Evolutionary conservation across 768 basidiomycete genomes (phyloP).

Genomic region (Baorangia bicolor): DNA sequence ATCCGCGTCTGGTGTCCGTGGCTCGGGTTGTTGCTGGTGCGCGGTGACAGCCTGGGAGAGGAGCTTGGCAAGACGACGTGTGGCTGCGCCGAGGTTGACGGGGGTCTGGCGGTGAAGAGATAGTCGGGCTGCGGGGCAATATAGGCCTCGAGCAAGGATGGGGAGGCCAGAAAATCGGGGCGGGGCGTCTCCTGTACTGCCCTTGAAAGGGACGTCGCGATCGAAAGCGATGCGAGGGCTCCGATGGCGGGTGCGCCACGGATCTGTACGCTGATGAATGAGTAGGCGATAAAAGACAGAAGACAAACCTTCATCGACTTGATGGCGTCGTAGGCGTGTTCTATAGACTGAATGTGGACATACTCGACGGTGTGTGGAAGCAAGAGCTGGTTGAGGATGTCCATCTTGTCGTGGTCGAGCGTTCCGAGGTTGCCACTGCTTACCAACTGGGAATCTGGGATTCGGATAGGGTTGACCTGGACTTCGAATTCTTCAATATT

Average conservation of each 20-base stretch:
- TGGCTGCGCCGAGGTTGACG: constrained; percentile 90
- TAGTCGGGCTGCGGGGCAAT: constrained; percentile 62
- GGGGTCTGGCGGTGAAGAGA: constrained; percentile 87
- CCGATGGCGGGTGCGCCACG: constrained; percentile 96
- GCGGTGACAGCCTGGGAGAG: constrained; percentile 32
- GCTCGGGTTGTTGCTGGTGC: constrained; percentile 17
- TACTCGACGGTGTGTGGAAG: constrained; percentile 74
- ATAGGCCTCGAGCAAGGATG: constrained; percentile 50
- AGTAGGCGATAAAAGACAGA: background rate
- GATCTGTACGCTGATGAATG: constrained; percentile 43
- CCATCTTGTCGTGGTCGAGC: constrained; percentile 50
- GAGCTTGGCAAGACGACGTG: constrained; percentile 59
- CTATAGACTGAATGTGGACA: constrained; percentile 63
- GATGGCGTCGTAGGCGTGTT: constrained; percentile 91
- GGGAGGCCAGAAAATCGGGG: constrained; percentile 57
- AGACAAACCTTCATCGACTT: constrained; percentile 89
- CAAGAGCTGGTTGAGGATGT: constrained; percentile 89
- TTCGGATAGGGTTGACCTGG: too few relatives aligned
- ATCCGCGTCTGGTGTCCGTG: constrained; percentile 24
- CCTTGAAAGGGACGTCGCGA: constrained; percentile 62
- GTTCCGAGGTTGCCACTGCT: too few relatives aligned
- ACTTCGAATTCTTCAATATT: background rate
- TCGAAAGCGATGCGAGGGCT: constrained; percentile 80
- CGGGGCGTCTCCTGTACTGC: constrained; percentile 45
- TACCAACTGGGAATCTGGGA: too few relatives aligned